Conservation (phyloP, 2,329 filamentous ascomycete species). For the Xylariomycetidae sp. region DNA sequence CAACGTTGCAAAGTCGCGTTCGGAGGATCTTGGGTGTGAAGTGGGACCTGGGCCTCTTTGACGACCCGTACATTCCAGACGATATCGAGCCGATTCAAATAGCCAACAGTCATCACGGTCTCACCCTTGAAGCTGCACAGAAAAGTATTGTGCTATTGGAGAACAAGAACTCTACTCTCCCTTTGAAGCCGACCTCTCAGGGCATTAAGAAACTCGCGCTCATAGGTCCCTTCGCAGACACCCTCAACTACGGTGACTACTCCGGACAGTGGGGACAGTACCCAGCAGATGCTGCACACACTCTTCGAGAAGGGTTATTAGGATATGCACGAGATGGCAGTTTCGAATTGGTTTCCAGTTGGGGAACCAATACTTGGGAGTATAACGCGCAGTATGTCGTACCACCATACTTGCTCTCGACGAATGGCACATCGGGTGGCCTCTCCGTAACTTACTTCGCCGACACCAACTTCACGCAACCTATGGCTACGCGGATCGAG, state of each 20-base stretch:
- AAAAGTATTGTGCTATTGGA: constrained; percentile 37
- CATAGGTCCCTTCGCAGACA: constrained; percentile 35
- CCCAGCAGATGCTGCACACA: constrained; percentile 31
- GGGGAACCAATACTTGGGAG: constrained; percentile 38
- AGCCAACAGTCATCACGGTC: constrained; percentile 27
- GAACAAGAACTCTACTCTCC: constrained; percentile 34
- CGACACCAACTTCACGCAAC: constrained; percentile 30
- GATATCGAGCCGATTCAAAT: constrained; percentile 28
- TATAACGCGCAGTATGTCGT: constrained; percentile 39
- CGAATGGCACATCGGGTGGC: constrained; percentile 30
- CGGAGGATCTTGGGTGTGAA: constrained; percentile 33
- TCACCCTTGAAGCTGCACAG: constrained; percentile 36
- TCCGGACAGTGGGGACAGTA: constrained; percentile 35
- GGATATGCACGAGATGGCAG: constrained; percentile 19
- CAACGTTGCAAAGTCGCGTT: constrained; percentile 31
- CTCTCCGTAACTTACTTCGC: constrained; percentile 35
- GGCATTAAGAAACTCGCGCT: constrained; percentile 30
- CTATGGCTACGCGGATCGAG: constrained; percentile 26
- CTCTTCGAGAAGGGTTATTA: constrained; percentile 31
- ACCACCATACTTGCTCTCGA: constrained; percentile 34
- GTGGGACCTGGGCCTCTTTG: constrained; percentile 37
- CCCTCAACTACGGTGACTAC: constrained; percentile 38
- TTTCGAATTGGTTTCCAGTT: constrained; percentile 32
- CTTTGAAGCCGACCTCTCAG: constrained; percentile 23
- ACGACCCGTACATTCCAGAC: constrained; percentile 30